Evolutionary conservation across 495 filamentous ascomycete species (phyloP).

Genomic region (Lasiosphaeria miniovina): DNA sequence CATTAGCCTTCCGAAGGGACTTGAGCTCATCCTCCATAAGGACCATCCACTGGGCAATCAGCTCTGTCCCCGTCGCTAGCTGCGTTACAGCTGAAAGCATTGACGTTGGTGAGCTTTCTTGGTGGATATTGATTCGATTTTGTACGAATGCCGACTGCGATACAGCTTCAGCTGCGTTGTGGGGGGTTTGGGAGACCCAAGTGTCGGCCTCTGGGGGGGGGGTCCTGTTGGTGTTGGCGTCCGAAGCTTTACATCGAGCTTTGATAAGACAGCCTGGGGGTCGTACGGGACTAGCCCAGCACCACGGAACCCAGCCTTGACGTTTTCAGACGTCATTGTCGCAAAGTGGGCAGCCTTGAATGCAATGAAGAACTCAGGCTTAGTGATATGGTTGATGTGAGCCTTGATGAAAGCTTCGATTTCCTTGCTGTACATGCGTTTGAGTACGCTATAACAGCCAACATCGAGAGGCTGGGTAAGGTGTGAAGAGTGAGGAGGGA

Average conservation of each 20-base stretch:
- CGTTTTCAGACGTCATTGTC: background rate
- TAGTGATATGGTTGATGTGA: slow-evolving; percentile 2
- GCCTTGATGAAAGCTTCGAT: background rate
- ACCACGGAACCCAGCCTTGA: background rate
- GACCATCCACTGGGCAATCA: background rate
- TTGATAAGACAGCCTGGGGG: background rate
- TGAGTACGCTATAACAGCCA: slow-evolving; percentile 3
- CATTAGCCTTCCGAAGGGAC: background rate
- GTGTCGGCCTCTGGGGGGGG: background rate
- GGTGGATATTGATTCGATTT: background rate
- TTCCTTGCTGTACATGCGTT: background rate
- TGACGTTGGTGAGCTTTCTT: slow-evolving; percentile 4
- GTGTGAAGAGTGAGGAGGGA: slow-evolving; percentile 17
- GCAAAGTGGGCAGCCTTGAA: background rate
- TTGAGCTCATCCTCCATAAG: background rate
- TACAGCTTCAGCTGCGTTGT: background rate
- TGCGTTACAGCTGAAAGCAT: slow-evolving; percentile 1
- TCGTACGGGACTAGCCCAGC: slow-evolving; percentile 2
- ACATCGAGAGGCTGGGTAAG: slow-evolving; percentile 8
- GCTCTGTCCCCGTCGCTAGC: background rate
- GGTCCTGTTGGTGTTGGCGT: slow-evolving; percentile 2
- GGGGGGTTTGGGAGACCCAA: background rate
- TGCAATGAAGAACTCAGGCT: slow-evolving; percentile 1
- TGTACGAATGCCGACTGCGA: background rate
- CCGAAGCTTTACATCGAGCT: slow-evolving; percentile 4